Percentiles rank a stretch among this genome's conserved stretches.
phyloP scores from a whole-genome alignment of 2,329 filamentous ascomycete genomes.

The Colletotrichum horii region DNA sequence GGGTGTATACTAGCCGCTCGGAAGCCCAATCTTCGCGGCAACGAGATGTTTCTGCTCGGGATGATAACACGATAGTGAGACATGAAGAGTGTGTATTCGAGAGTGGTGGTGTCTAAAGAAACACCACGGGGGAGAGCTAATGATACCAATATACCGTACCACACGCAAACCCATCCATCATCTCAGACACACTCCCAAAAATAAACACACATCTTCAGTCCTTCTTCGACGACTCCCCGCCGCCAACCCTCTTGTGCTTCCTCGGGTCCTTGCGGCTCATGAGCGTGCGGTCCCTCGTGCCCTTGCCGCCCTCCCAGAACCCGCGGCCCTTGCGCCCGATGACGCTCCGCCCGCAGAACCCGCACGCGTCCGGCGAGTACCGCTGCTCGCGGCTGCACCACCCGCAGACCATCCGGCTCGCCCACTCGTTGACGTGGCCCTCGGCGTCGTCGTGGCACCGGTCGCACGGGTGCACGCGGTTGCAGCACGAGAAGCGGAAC shows the following conservation, averaged over 20 bases:
- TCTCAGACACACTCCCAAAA: neutral
- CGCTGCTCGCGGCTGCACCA: constrained; percentile 82
- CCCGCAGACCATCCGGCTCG: constrained; percentile 83
- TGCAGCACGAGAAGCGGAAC: constrained; percentile 71
- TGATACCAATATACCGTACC: neutral
- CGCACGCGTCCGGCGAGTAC: constrained; percentile 78
- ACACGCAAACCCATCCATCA: neutral
- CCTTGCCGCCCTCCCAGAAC: constrained; percentile 89
- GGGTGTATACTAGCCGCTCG: neutral
- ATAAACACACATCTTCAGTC: constrained; percentile 23
- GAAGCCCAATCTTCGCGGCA: neutral
- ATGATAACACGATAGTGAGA: neutral
- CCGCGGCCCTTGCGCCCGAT: constrained; percentile 70
- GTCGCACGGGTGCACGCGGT: constrained; percentile 65
- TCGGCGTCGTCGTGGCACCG: constrained; percentile 76
- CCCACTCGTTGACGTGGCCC: constrained; percentile 80
- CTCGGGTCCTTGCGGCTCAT: constrained; percentile 81
- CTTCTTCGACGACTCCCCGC: constrained; percentile 40
- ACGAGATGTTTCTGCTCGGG: neutral
- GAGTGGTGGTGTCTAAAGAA: neutral
- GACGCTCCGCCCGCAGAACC: constrained; percentile 73
- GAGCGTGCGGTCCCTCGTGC: constrained; percentile 71
- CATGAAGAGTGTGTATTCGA: neutral
- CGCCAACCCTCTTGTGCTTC: constrained; percentile 70
- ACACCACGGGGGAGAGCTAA: neutral